A percentile compares a stretch with the other conserved stretches of the same genome.
Evolutionary conservation across 225 moss, liverwort and hornwort species (phyloP).

Genomic region (Climacium dendroides): DNA sequence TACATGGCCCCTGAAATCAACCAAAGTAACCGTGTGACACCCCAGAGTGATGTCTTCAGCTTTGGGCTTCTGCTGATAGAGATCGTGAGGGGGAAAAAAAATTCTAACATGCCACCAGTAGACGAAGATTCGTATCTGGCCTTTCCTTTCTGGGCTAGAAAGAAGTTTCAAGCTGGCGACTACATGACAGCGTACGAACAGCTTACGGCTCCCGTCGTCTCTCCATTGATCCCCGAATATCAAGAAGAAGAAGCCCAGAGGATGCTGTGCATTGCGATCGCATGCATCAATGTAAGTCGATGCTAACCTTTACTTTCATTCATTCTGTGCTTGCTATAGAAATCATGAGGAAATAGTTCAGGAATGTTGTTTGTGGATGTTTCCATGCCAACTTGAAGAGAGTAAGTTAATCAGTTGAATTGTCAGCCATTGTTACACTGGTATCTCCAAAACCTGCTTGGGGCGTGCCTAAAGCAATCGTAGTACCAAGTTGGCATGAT

Average conservation of each 20-base stretch:
- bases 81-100: not conserved
- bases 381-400: not conserved
- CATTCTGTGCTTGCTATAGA: not conserved
- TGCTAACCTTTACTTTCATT: not conserved
- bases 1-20: slow-evolving; percentile 32
- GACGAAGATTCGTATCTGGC: not conserved
- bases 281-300: slow-evolving; percentile 9
- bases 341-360: not conserved
- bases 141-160: slow-evolving; percentile 12
- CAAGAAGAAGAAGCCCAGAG: not conserved
- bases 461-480: not conserved
- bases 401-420: not conserved
- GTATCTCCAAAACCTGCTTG: not conserved
- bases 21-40: not conserved
- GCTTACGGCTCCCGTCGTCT: not conserved
- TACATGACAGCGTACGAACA: not conserved
- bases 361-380: not conserved
- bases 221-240: not conserved
- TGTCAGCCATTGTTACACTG: not conserved
- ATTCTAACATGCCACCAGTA: not conserved
- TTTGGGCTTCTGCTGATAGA: slow-evolving; percentile 16
- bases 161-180: not conserved
- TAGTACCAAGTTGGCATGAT: not conserved
- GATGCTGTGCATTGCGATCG: not conserved
- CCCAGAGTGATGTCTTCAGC: slow-evolving; percentile 18